These are phyloP conservation scores for Myxozyma monticola DNA, from an alignment of 805 yeast species.

Conservation along the genomic window DNA sequence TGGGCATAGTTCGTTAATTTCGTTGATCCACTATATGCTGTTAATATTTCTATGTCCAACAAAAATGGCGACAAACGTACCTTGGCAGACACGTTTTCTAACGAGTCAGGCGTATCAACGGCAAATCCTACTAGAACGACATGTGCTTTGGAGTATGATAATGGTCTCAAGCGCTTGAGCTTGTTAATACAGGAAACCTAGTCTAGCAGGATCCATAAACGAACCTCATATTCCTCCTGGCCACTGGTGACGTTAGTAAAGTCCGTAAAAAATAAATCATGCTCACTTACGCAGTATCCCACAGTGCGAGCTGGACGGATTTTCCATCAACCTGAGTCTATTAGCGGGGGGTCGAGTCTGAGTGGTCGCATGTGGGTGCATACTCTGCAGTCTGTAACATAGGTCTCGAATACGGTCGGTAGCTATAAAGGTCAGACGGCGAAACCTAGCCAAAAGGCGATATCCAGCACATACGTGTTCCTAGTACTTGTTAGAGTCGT, in stretches of 20 bases:
- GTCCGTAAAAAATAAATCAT: neutral
- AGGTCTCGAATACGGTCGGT: conserved; percentile 93
- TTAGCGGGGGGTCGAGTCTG: neutral
- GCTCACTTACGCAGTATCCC: conserved; percentile 80
- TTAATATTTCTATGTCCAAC: neutral
- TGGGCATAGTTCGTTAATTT: conserved; percentile 78
- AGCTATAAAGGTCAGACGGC: conserved; percentile 49
- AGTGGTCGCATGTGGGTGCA: neutral
- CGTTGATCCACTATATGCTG: conserved; percentile 67
- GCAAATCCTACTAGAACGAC: conserved; percentile 85
- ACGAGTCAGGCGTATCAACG: conserved; percentile 77
- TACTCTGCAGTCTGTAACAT: conserved; percentile 86
- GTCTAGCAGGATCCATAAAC: conserved; percentile 1
- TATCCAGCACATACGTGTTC: conserved; percentile 27
- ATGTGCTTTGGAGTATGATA: conserved; percentile 85
- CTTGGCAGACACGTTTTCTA: conserved; percentile 76
- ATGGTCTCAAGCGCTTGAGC: conserved; percentile 65
- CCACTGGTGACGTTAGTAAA: conserved; percentile 45
- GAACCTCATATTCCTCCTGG: conserved; percentile 83
- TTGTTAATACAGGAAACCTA: conserved; percentile 2
- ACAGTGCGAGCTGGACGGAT: conserved; percentile 79
- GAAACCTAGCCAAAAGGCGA: neutral
- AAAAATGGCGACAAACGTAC: conserved; percentile 11
- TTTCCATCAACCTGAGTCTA: conserved; percentile 66
- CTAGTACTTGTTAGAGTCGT: conserved; percentile 12